Base-by-base conservation (phyloP, 208 protist species). In the Wallacemonas sp. region DNA sequence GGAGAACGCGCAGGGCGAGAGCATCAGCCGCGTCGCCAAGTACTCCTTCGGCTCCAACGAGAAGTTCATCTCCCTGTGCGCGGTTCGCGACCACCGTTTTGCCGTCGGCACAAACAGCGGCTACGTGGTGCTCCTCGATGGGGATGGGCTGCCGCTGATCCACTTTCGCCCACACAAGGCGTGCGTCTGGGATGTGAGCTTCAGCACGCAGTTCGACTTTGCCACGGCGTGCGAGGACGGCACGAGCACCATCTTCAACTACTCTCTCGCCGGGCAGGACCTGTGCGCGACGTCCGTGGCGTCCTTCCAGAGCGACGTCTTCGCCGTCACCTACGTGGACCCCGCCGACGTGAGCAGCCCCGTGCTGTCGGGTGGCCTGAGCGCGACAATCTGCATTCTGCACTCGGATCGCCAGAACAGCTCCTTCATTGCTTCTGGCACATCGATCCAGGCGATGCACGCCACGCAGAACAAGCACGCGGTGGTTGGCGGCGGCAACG, bases 131-230 rank as follows among this genome's bases (percentile, higher is more conserved):
- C 82, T 95, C 46, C 80, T 95, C 45, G 90, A 95, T 68, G 66
- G 74, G 33, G 81, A 95, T 72, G 87, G 86, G 10, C 68, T 95
- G 28, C 90, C 90, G 28, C 78, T 95, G 36, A 95, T 95, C 61
- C 90, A 95, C 59, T 95, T 93, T 66, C 84, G 90, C 25, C 90
- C 90, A 7, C 90, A 93, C 65, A 92, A 91, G 68, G 81, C 82
- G n/a, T 95, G 90, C 76, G 78, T 95, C 50, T 95, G 90, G 87
- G 90, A 95, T 68, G 74, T 95, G 31, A 84, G 82, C 46, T 95
- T 95, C 57, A 72, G 85, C 18, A 88, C 87, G 0, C 73, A 85
- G 61, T 93, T 89, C 38, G 87, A 95, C 79, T 95, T 95, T 70
- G 74, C 90, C 49, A 93, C 90, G 1, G 90, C 90, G 8, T 93